phyloP scores from a whole-genome alignment of 805 yeast species.

The Middelhovenomyces tepae region DNA sequence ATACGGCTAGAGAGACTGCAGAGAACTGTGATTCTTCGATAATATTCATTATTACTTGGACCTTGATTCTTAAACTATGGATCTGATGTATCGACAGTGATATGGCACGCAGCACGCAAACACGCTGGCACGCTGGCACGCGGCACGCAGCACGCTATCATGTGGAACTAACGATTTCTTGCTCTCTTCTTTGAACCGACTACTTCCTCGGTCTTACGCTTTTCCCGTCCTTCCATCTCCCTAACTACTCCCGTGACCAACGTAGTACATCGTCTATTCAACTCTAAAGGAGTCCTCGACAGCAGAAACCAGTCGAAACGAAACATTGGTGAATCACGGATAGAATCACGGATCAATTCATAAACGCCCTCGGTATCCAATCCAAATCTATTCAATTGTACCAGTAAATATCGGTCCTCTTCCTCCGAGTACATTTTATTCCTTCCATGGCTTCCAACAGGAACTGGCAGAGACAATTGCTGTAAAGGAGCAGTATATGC shows the following conservation, averaged over 20 bases:
- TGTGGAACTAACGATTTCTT: no score
- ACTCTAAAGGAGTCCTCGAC: constrained; percentile 66
- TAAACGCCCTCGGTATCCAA: constrained; percentile 69
- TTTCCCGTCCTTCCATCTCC: constrained; percentile 43
- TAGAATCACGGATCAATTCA: constrained; percentile 68
- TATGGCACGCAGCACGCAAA: no score
- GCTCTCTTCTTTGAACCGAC: constrained; percentile 1
- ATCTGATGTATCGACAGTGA: no score
- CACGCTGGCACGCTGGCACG: no score
- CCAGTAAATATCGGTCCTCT: constrained; percentile 80
- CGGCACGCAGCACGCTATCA: no score
- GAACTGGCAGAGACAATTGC: constrained; percentile 61
- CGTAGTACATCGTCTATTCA: constrained; percentile 74
- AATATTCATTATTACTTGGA: no score
- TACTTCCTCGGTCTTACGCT: constrained; percentile 10
- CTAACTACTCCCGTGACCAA: constrained; percentile 64
- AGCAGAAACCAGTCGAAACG: constrained; percentile 83
- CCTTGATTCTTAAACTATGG: no score
- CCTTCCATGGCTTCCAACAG: constrained; percentile 62
- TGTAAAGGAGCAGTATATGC: constrained; percentile 68
- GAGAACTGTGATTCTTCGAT: no score
- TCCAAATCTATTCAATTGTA: constrained; percentile 74
- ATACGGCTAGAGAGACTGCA: no score
- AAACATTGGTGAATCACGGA: constrained; percentile 67
- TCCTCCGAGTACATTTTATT: constrained; percentile 67